phyloP scores from a whole-genome alignment of 441 rosid genomes.

The Capsella rubella region DNA sequence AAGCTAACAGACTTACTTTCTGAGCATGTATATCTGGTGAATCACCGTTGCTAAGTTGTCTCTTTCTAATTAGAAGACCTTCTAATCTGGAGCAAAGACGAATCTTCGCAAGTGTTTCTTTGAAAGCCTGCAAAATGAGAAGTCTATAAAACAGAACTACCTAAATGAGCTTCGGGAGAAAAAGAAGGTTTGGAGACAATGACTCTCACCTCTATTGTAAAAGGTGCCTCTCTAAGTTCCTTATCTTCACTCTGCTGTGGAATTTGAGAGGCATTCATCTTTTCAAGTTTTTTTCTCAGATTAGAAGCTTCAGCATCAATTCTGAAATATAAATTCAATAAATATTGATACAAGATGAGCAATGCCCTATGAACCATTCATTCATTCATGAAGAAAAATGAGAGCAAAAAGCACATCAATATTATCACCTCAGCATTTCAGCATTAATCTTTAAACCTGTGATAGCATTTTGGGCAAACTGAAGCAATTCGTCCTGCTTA shows the following conservation, averaged over 20 bases:
- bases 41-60: conserved; percentile 74
- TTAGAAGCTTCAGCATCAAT: conserved; percentile 81
- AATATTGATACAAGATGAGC: conserved; percentile 40
- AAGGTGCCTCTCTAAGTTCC: conserved; percentile 54
- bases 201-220: conserved; percentile 73
- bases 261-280: conserved; percentile 48
- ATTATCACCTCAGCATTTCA: conserved; percentile 75
- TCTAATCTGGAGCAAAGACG: conserved; percentile 85
- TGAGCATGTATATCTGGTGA: conserved; percentile 91
- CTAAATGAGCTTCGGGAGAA: conserved; percentile 12
- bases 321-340: conserved; percentile 56
- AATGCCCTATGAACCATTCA: conserved; percentile 1
- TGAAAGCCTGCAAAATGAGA: conserved; percentile 69
- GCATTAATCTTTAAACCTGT: conserved; percentile 90
- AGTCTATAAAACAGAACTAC: conserved; percentile 25
- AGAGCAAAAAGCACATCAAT: conserved; percentile 22
- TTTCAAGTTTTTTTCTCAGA: conserved; percentile 77
- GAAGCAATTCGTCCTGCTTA: conserved; percentile 97
- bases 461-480: conserved; percentile 90
- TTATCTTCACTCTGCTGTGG: conserved; percentile 56
- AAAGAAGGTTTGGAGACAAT: conserved; percentile 23
- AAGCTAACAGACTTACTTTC: conserved; percentile 59
- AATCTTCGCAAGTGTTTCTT: conserved; percentile 75
- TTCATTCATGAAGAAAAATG: conserved; percentile 19
- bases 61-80: conserved; percentile 78